Evolutionary conservation across 192 early-diverging fungal genomes (phyloP), one percentile per base, ranked within the genome.

Genomic region (Piromyces finnis): DNA sequence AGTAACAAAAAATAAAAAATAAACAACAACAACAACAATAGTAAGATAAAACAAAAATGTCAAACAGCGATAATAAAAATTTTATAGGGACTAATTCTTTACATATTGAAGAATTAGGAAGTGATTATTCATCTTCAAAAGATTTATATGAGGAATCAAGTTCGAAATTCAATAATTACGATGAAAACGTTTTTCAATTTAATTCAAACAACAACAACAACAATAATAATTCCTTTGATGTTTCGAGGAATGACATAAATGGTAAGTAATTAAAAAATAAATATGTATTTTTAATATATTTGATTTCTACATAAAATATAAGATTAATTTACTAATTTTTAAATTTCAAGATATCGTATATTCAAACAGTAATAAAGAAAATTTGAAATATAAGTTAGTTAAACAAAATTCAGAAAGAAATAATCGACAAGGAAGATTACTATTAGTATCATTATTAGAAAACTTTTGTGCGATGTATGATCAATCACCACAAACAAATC

Each of bases 391-490:
- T n/a, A 17, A 68, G 1, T n/a, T 68, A n/a, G 9, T 26, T n/a
- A 68, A 68, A 11, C 51, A 68, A 68, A 68, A 68, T 68, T 0
- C 22, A 9, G 83, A 82, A 79, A 28, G 86, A 16, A 86, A 86
- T 78, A 77, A 83, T 29, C 87, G 87, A 36, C 94, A 95, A 83
- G 93, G 93, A 29, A 89, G 93, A 30, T 85, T 98, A 35, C 84
- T 98, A 0, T 87, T 98, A 22, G 96, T 97, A 0, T 92, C 94
- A 28, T 84, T 98, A 28, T 87, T 98, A 3, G 97, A 98, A 80
- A 94, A 94, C 82, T 98, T 96, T 86, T 95, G 95, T 82, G 84
- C 89, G 35, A 84, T 95, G 28, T 97, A 97, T 85, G 95, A 95
- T 83, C 91, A 95, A 78, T 89, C 90, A 41, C 94, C 94, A 3